Base-by-base conservation (phyloP, 441 rosid genomes). In the Erodium moschatum region DNA sequence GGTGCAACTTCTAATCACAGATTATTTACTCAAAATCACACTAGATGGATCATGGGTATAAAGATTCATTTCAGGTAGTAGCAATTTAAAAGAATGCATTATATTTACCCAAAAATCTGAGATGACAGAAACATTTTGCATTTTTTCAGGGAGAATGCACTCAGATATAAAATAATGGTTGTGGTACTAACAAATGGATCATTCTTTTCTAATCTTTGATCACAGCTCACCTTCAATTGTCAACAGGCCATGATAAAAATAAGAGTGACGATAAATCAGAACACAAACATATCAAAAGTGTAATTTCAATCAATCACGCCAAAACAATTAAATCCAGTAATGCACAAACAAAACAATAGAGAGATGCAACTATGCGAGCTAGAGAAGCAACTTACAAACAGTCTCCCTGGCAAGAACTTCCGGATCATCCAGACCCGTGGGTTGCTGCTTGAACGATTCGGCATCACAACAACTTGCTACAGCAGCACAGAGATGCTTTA, bases 351-450 rank as follows among this genome's bases (percentile, higher is more conserved):
- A 61, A 60, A 61, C 31, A 29, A 29, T 1, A 24, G 33, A 24
- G 9, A 61, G 65, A 61, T 61, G 65, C 16, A 24, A 61, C 13
- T 35, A 24, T 61, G 65, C 21, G 65, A 20, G 10, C 1, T 61
- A 61, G 65, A 61, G 19, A 4, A 69, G 58, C 98, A 76, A 44
- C 50, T 44, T 89, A 93, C 98, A 93, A 74, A 91, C 98, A 1
- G 98, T 93, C 80, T 91, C 98, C 80, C 97, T 85, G 0, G 98
- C 96, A 69, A 93, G 97, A 73, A 85, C 71, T 78, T 93, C 98
- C 38, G 98, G 98, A 76, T 93, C 96, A 44, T 84, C 89, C 64
- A 88, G 91, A 70, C 97, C 97, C 74, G 87, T 86, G 52, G 92
- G 66, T 72, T 81, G 89, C 66, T 81, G 89, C 66, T 86, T 87